Evolutionary conservation across 2,329 filamentous ascomycete species (phyloP).

Genomic region (Fusarium sp.): DNA sequence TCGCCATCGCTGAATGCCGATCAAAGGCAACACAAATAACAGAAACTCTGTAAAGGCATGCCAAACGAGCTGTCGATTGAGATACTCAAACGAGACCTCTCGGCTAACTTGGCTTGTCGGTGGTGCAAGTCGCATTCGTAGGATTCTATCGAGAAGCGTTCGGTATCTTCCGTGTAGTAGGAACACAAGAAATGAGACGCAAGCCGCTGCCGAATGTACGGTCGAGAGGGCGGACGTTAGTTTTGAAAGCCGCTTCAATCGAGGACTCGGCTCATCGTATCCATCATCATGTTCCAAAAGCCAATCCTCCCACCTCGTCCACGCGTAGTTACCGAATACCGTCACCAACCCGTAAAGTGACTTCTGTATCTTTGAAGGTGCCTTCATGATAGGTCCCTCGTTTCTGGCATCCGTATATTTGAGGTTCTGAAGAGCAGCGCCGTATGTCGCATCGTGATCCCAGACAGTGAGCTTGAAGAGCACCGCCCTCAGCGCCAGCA

Average conservation of each 20-base stretch:
- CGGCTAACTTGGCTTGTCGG: slow-evolving; percentile 85
- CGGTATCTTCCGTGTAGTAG: slow-evolving; percentile 90
- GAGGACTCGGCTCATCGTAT: slow-evolving; percentile 68
- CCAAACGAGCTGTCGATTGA: slow-evolving; percentile 98
- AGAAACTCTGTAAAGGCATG: slow-evolving; percentile 99
- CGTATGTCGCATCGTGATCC: slow-evolving; percentile 96
- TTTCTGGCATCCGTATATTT: slow-evolving; percentile 86
- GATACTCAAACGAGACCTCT: slow-evolving; percentile 96
- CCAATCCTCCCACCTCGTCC: slow-evolving; percentile 92
- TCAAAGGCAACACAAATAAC: slow-evolving; percentile 95
- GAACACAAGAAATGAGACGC: slow-evolving; percentile 89
- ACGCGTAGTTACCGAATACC: slow-evolving; percentile 87
- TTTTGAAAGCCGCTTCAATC: slow-evolving; percentile 67
- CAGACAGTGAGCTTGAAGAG: slow-evolving; percentile 96
- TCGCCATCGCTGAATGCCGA: slow-evolving; percentile 92
- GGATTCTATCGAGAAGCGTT: slow-evolving; percentile 84
- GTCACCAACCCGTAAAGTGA: slow-evolving; percentile 83
- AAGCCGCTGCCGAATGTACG: slow-evolving; percentile 81
- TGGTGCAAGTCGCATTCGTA: slow-evolving; percentile 85
- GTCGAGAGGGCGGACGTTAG: slow-evolving; percentile 76
- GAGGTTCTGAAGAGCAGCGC: slow-evolving; percentile 89
- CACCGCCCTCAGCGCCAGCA: slow-evolving; percentile 76
- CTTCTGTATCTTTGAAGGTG: slow-evolving; percentile 86
- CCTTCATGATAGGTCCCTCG: slow-evolving; percentile 66
- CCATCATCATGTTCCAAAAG: slow-evolving; percentile 79